A percentile compares a stretch with the other conserved stretches of the same genome.
Conservation (phyloP, 257 asterid genomes). For the Oldenlandia corymbosa region DNA sequence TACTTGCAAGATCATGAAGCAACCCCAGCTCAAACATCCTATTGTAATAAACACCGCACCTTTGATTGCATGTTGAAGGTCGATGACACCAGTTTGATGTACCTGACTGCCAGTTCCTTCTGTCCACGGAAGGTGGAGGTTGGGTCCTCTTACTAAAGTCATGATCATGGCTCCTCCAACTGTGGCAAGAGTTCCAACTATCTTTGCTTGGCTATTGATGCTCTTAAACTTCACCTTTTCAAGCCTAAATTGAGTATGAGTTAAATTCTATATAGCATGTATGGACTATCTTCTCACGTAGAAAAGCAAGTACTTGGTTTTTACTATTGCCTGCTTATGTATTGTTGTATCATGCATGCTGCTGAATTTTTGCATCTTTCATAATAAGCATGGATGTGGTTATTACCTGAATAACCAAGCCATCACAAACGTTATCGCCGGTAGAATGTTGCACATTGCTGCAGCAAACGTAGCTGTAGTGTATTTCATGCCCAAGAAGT, state of each 20-base stretch:
- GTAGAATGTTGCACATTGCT: constrained; percentile 93
- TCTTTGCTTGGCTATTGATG: constrained; percentile 85
- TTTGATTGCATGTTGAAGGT: constrained; percentile 57
- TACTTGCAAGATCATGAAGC: constrained; percentile 92
- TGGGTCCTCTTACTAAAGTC: constrained; percentile 77
- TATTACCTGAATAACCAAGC: constrained; percentile 76
- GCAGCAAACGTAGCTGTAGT: constrained; percentile 99
- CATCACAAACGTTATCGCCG: constrained; percentile 84
- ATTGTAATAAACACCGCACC: constrained; percentile 73
- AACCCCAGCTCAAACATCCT: constrained; percentile 89
- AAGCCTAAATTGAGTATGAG: constrained; percentile 36
- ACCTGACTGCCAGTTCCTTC: constrained; percentile 17
- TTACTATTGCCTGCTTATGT: neutral
- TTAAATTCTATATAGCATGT: neutral
- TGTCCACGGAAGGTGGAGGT: constrained; percentile 67
- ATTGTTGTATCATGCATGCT: constrained; percentile 1
- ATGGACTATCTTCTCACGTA: neutral
- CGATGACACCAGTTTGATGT: constrained; percentile 31
- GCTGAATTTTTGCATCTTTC: neutral
- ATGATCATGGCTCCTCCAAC: constrained; percentile 97
- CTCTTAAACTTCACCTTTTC: constrained; percentile 72
- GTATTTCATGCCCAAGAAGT: constrained; percentile 85
- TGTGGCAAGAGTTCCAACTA: constrained; percentile 71
- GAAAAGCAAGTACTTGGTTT: neutral
- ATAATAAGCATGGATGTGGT: neutral